Conservation (phyloP, 345 rosid genomes). For the Nephelium lappaceum region DNA sequence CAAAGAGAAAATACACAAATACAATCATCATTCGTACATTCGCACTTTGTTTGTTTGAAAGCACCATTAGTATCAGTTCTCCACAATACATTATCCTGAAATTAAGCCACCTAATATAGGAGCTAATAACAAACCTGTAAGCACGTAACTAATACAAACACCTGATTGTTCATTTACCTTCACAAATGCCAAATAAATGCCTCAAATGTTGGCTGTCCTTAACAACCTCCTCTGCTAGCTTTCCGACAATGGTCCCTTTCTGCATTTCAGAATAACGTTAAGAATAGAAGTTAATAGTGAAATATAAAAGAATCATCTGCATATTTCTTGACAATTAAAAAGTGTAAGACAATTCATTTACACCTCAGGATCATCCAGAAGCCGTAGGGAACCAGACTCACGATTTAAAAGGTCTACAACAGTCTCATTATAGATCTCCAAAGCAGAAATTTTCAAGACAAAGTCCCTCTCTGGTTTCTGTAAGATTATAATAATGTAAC, state of each 20-base stretch:
- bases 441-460: conserved; percentile 76
- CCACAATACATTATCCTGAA: not conserved
- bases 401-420: conserved; percentile 82
- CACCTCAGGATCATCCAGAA: conserved; percentile 98
- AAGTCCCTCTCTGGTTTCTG: conserved; percentile 79
- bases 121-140: conserved; percentile 1
- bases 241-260: conserved; percentile 92
- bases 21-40: not conserved
- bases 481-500: not conserved
- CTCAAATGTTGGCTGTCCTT: conserved; percentile 72
- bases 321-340: not conserved
- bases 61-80: not conserved
- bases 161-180: conserved; percentile 50
- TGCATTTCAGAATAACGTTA: conserved; percentile 33
- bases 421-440: conserved; percentile 94
- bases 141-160: not conserved
- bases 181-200: conserved; percentile 83
- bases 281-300: conserved; percentile 18
- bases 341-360: not conserved
- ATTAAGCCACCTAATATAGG: conserved; percentile 1
- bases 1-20: not conserved
- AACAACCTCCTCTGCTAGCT: conserved; percentile 80
- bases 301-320: not conserved
- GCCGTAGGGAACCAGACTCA: conserved; percentile 82
- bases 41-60: not conserved